These are phyloP conservation scores for Blumeria graminis DNA, from an alignment of 2,329 filamentous ascomycete species.

Conservation along the genomic window DNA sequence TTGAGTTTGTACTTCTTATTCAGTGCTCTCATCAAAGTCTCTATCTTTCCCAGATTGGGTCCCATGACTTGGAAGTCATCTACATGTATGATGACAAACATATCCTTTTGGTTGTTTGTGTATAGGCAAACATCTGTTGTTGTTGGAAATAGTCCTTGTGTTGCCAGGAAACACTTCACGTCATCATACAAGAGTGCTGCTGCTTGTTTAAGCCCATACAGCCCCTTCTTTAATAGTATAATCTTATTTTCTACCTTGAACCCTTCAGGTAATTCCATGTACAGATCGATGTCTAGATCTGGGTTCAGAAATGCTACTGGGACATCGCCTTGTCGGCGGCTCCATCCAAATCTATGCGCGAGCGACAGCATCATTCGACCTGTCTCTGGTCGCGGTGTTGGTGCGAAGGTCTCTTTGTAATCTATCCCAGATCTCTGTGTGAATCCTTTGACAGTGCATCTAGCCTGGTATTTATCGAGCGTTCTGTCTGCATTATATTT, in stretches of 20 bases:
- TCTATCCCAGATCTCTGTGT: neutral
- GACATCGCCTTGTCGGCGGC: neutral
- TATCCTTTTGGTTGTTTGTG: neutral
- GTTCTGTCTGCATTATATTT: neutral
- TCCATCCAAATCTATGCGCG: neutral
- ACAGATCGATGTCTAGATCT: neutral
- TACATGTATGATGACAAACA: neutral
- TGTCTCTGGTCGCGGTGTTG: neutral
- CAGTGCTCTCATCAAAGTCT: neutral
- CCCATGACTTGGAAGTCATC: neutral
- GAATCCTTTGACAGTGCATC: neutral
- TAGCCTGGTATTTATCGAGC: neutral
- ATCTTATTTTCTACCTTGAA: neutral
- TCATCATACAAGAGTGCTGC: neutral
- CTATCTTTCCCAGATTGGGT: neutral
- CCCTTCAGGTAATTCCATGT: neutral
- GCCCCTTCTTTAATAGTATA: neutral
- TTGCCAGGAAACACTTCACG: neutral
- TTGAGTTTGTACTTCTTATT: neutral
- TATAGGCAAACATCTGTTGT: neutral
- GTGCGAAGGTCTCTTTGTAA: neutral
- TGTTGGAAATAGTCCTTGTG: neutral
- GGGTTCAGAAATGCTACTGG: neutral
- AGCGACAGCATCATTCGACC: neutral
- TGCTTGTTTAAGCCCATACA: neutral